Evolutionary conservation across 2,329 filamentous ascomycete genomes (phyloP), one percentile per base, ranked within the genome.

Genomic region (Hypocrella siamensis): DNA sequence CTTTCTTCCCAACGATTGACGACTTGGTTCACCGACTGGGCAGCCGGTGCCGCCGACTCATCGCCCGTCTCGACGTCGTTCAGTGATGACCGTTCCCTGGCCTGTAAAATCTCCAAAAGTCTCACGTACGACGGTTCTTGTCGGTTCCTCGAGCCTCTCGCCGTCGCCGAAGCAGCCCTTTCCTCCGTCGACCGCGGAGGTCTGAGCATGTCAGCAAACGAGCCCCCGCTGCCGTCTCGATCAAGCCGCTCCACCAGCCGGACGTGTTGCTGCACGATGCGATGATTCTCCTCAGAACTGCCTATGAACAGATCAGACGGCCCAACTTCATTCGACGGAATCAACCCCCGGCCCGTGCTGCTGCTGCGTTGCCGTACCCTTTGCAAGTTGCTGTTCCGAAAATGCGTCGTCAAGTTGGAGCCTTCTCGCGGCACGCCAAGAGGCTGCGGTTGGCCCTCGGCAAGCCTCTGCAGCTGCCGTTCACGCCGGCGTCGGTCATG

Each of bases 401-500:
- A 26, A 24, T 43, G 42, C 3, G 40, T 35, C 37, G 42, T 31
- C 17, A 41, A 17, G 18, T 45, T 41, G 5, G 37, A 25, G 19
- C 38, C 35, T 18, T 28, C 29, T n/a, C n/a, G n/a, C n/a, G n/a
- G n/a, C n/a, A n/a, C n/a, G n/a, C n/a, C n/a, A n/a, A n/a, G n/a
- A 33, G 35, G 30, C 32, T 34, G 39, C 38, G 41, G 34, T 28
- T 40, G 38, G 40, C 49, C 33, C 32, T 44, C 42, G 30, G 35
- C 36, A 46, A 40, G 45, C 27, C 42, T 43, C 17, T 52, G 42
- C 28, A 42, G 40, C 30, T 46, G 37, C 45, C 63, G 49, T 33
- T 69, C 65, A 26, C 63, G 56, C 14, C 64, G 60, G 17, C 65
- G 60, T 21, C 70, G 63, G 31, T 67, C 62, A 19, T 58, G 58